Base-by-base conservation (phyloP, 2,329 filamentous ascomycete genomes). In the Trichoderma sp. region DNA sequence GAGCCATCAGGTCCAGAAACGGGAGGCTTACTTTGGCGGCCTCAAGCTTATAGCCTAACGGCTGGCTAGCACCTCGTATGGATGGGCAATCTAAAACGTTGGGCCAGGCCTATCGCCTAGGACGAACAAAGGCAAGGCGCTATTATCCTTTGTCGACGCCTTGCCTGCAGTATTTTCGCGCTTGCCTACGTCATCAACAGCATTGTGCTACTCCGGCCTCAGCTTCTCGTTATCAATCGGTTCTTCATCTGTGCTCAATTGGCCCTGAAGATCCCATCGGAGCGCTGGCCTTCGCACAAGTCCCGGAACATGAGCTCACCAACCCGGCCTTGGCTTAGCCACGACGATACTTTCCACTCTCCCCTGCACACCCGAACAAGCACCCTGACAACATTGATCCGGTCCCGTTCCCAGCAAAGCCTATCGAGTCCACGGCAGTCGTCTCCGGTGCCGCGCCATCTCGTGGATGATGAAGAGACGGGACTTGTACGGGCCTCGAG, bases 361-460 rank as follows among this genome's bases (percentile, higher is more conserved):
- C 75, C 76, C 18, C 71, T 81, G 56, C 76, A 75, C 43, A 81
- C 79, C 14, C 77, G 79, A 30, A 80, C 78, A 68, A 79, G 79
- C 56, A 76, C 77, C 16, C 73, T 81, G 61, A 76, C 79, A 37
- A 80, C 78, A 4, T 75, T 82, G 63, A 81, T 81, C 71, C 75
- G 80, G 55, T 80, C 74, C 52, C 79, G 80, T 64, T 82, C 80
- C 6, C 77, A 80, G 70, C 75, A 76, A 68, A 78, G 74, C 72
- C 69, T 79, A 68, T 65, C 72, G 26, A 75, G 74, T 51, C 75
- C 74, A 2, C 74, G 74, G 72, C 72, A 72, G 16, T 69, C 75
- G 6, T 56, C 70, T 34, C 56, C 64, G 6, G 52, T 55, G 16
- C 68, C 74, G 59, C 68, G 71, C 39, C 49, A 73, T 63, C 71